A percentile compares a stretch with the other conserved stretches of the same genome.
These are phyloP conservation scores for Patellifolia procumbens DNA, from an alignment of 179 eudicot species.

Conservation along the genomic window DNA sequence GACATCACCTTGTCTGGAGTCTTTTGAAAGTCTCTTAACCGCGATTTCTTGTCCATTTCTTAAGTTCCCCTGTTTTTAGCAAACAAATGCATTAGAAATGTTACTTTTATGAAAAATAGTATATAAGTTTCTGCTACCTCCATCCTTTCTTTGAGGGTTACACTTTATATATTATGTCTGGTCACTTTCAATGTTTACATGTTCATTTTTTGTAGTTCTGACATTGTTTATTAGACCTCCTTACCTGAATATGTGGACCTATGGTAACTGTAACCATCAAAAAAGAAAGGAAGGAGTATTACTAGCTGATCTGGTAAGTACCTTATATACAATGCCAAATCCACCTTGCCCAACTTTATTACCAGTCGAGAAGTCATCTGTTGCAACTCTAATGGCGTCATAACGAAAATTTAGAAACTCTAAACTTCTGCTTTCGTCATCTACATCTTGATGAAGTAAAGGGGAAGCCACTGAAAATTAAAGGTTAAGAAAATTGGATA, in stretches of 20 bases:
- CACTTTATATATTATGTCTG: too few species aligned
- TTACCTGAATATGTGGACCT: too few species aligned
- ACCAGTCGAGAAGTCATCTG: constrained; percentile 27
- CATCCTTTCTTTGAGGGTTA: too few species aligned
- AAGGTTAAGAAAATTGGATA: neutral
- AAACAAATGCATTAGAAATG: too few species aligned
- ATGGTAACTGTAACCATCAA: too few species aligned
- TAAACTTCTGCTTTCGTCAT: constrained; percentile 16
- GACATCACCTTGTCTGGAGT: constrained; percentile 21
- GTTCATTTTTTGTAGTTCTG: too few species aligned
- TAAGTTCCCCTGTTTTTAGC: constrained; percentile 18
- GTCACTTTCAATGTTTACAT: too few species aligned
- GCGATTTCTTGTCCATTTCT: constrained; percentile 41
- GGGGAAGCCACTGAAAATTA: neutral
- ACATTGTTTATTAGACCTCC: too few species aligned
- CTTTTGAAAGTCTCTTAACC: constrained; percentile 33
- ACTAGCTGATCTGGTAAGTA: too few species aligned
- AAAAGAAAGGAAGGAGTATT: too few species aligned
- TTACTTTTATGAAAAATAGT: too few species aligned
- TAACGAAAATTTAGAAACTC: constrained; percentile 29
- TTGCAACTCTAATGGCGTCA: constrained; percentile 23
- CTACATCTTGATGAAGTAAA: neutral
- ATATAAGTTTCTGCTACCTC: too few species aligned
- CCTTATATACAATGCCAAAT: constrained; percentile 39
- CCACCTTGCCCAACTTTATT: constrained; percentile 43